Evolutionary conservation across 495 filamentous ascomycete species (phyloP).

Genomic region (Achaetomiella virescens): DNA sequence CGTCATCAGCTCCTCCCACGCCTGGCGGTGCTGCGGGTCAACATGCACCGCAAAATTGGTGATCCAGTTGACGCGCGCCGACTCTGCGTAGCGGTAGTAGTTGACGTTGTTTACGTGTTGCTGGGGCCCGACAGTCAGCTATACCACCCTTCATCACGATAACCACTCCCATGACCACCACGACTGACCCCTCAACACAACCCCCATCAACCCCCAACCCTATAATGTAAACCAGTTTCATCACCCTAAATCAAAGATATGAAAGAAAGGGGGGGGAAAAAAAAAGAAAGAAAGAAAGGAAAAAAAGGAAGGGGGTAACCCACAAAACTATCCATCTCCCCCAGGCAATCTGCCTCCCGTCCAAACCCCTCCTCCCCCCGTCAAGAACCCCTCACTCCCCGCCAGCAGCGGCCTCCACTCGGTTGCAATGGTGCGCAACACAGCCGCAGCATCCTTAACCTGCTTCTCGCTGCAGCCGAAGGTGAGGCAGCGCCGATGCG

Average conservation of each 20-base stretch:
- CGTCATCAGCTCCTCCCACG: constrained; percentile 67
- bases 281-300: not conserved
- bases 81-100: constrained; percentile 82
- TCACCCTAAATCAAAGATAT: too few species aligned
- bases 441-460: constrained; percentile 50
- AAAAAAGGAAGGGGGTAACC: constrained; percentile 16
- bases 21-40: constrained; percentile 56
- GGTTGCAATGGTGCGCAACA: constrained; percentile 55
- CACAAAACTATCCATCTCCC: constrained; percentile 74
- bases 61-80: constrained; percentile 76
- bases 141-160: not conserved
- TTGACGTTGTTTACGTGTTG: constrained; percentile 77
- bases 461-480: constrained; percentile 66
- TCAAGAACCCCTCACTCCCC: constrained; percentile 77
- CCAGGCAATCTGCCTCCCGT: constrained; percentile 73
- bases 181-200: too few species aligned
- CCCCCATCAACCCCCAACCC: too few species aligned
- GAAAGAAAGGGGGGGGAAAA: too few species aligned
- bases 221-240: not conserved
- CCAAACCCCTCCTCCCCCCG: constrained; percentile 60
- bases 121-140: constrained; percentile 16
- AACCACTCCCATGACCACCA: not conserved
- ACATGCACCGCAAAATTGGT: constrained; percentile 64
- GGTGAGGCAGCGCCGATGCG: constrained; percentile 76
- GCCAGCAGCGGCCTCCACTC: constrained; percentile 78